Conservation (phyloP, 305 asterid genomes). For the Solanum hybrid region DNA sequence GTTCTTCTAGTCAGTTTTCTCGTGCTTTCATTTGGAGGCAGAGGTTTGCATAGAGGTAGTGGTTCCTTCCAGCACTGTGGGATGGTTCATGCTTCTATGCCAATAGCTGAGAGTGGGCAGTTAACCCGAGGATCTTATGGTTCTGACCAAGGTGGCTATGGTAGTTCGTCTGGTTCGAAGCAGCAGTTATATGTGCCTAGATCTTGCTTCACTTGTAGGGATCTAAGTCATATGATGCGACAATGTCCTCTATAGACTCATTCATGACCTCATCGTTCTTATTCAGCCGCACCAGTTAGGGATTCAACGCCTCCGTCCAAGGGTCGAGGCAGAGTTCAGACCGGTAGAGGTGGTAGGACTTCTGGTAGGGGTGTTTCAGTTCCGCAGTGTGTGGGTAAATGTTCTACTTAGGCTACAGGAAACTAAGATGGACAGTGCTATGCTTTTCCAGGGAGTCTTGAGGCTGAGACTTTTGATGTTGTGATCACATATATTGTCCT, state of each 20-base stretch:
- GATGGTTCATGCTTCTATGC: background rate
- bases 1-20: background rate
- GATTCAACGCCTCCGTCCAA: background rate
- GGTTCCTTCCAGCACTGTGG: background rate
- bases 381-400: background rate
- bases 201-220: background rate
- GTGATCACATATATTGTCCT: background rate
- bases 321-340: background rate
- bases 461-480: background rate
- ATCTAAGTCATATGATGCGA: background rate
- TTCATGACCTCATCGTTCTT: background rate
- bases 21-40: background rate
- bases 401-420: background rate
- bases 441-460: background rate
- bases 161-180: background rate
- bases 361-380: background rate
- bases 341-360: background rate
- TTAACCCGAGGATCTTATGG: background rate
- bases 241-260: background rate
- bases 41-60: background rate
- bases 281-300: background rate
- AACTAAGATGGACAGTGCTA: background rate
- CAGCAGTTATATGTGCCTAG: background rate
- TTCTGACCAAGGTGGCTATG: background rate
- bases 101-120: background rate